These are phyloP conservation scores for Nemania sp. DNA, from an alignment of 2,329 filamentous ascomycete species.

Conservation along the genomic window DNA sequence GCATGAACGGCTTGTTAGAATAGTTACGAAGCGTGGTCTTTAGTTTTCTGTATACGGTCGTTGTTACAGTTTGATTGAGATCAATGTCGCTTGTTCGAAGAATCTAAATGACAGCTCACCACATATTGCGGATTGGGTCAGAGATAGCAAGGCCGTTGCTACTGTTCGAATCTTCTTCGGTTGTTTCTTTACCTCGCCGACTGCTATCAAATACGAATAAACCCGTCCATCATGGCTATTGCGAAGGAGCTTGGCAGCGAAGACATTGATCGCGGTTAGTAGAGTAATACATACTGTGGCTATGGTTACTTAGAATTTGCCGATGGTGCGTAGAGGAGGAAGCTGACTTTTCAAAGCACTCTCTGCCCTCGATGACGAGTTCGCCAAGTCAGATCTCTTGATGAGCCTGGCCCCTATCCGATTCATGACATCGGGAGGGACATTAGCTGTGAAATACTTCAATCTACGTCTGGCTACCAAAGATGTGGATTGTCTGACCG, in stretches of 20 bases:
- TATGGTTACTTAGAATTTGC: neutral
- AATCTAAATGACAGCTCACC: too few species aligned
- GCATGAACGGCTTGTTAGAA: too few species aligned
- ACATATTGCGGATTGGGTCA: too few species aligned
- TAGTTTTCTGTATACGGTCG: too few species aligned
- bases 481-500: constrained; percentile 34
- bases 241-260: constrained; percentile 2
- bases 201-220: neutral
- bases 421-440: constrained; percentile 33
- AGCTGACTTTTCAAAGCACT: constrained; percentile 21
- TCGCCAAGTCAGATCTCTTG: constrained; percentile 32
- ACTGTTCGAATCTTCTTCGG: neutral
- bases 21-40: too few species aligned
- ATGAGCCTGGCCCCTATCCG: constrained; percentile 36
- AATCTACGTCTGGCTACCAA: constrained; percentile 28
- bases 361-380: constrained; percentile 28
- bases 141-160: too few species aligned
- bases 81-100: too few species aligned
- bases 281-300: neutral
- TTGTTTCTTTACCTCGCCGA: too few species aligned
- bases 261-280: constrained; percentile 9
- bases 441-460: constrained; percentile 32
- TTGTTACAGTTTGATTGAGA: too few species aligned
- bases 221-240: neutral
- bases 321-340: neutral